phyloP scores from a whole-genome alignment of 1,284 basidiomycete genomes.

The Rhodotorula sp. region DNA sequence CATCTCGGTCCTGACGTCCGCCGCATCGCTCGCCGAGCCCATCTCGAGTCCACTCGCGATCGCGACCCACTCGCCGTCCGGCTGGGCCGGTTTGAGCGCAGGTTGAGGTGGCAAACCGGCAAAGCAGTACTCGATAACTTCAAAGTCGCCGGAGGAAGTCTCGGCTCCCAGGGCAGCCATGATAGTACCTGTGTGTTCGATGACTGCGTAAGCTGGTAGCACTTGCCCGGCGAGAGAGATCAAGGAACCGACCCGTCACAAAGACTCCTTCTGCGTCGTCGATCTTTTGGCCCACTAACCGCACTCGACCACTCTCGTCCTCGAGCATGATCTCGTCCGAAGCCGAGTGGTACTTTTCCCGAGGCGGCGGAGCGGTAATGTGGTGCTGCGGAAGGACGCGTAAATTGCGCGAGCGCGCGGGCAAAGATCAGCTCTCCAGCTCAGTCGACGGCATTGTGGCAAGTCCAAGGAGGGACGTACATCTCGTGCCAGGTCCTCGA shows the following conservation, averaged over 20 bases:
- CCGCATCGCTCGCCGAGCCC: slow-evolving; percentile 57
- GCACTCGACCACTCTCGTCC: slow-evolving; percentile 89
- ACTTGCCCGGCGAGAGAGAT: neutral
- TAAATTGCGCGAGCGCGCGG: no score
- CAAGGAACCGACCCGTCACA: slow-evolving; percentile 62
- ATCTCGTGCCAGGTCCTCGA: slow-evolving; percentile 89
- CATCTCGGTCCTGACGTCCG: slow-evolving; percentile 73
- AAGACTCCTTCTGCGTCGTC: slow-evolving; percentile 55
- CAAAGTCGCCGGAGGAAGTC: slow-evolving; percentile 83
- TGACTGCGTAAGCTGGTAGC: neutral
- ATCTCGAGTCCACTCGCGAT: slow-evolving; percentile 77
- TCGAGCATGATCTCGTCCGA: slow-evolving; percentile 85
- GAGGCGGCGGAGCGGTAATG: slow-evolving; percentile 75
- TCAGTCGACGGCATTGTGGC: neutral
- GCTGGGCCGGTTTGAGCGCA: slow-evolving; percentile 43
- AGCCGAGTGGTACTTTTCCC: slow-evolving; percentile 69
- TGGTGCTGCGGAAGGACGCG: slow-evolving; percentile 63
- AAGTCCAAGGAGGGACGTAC: slow-evolving; percentile 55
- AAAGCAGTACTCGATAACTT: slow-evolving; percentile 86
- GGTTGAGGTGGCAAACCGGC: slow-evolving; percentile 72
- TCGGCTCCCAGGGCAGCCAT: slow-evolving; percentile 86
- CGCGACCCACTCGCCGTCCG: slow-evolving; percentile 69
- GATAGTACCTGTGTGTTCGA: slow-evolving; percentile 62
- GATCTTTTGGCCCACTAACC: slow-evolving; percentile 70
- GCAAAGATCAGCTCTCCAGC: neutral